Base-by-base conservation (phyloP, 2,329 filamentous ascomycete species). In the Paracorniculantispora psalliotae region DNA sequence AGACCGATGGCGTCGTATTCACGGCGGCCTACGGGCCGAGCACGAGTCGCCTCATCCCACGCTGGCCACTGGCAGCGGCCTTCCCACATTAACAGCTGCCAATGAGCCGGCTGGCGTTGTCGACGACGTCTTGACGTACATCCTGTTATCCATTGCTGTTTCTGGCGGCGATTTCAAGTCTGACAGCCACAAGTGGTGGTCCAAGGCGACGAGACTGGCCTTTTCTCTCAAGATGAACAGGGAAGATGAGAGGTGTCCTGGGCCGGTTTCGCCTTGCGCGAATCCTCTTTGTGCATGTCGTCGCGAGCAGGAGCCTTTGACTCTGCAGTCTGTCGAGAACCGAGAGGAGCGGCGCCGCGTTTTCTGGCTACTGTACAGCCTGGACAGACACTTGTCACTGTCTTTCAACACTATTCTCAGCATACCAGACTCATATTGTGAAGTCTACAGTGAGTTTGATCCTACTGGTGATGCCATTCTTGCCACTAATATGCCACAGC, bases 131-230 rank as follows among this genome's bases (percentile, higher is more conserved):
- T 64, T 80, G n/a, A 76, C 75, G 0, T 76, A 77, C 23, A 70
- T 75, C 6, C 71, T 80, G 1, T 67, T 81, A 6, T 73, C 75
- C 13, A 75, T 79, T 30, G 75, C 75, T 0, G 73, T 79, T 4
- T 80, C 78, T 0, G 77, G 75, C 0, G 73, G 77, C 12, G 76
- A 79, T 52, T 79, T 77, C 70, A 80, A 80, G 63, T 73, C 74
- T 4, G 79, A 80, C 61, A 75, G 73, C 60, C 69, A 77, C 55
- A 76, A 74, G 59, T 80, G 78, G 78, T 78, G 75, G 75, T 73
- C 71, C 59, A 77, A 78, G 62, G 73, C 77, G 1, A 65, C 72
- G 0, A 63, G 72, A 13, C 64, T 80, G 26, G 74, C 74, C 15
- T 66, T 69, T 17, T 70, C 71, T 1, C 65, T 77, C 28, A 69